phyloP scores from a whole-genome alignment of 768 basidiomycete species.

The Mycena latifolia region DNA sequence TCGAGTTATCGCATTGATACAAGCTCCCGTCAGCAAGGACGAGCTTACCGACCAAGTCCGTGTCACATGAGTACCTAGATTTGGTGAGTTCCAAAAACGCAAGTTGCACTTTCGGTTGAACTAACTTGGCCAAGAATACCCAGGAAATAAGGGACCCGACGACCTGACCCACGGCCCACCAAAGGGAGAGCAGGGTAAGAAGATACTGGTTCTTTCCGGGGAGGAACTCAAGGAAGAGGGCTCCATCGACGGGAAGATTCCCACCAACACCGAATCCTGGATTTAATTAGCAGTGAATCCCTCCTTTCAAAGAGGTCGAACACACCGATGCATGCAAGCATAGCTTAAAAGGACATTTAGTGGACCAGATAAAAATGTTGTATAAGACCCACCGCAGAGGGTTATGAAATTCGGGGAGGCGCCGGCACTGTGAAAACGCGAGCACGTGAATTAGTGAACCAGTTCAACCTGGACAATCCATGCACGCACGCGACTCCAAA shows the following conservation, averaged over 20 bases:
- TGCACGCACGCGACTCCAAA: conserved; percentile 57
- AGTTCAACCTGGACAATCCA: not conserved
- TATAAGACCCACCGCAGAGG: conserved; percentile 43
- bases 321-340: conserved; percentile 33
- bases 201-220: conserved; percentile 71
- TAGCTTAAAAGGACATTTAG: conserved; percentile 10
- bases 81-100: not conserved
- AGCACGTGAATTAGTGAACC: no score
- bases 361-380: not conserved
- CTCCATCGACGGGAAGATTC: conserved; percentile 68
- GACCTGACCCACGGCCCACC: conserved; percentile 60
- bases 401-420: conserved; percentile 58
- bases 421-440: conserved; percentile 48
- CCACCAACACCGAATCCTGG: conserved; percentile 70
- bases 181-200: conserved; percentile 68
- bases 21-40: conserved; percentile 54
- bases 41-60: conserved; percentile 59
- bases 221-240: conserved; percentile 70
- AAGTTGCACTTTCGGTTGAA: conserved; percentile 35
- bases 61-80: conserved; percentile 34
- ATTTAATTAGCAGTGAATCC: conserved; percentile 43
- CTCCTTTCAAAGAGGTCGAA: not conserved
- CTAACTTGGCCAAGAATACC: conserved; percentile 64
- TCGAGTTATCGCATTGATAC: conserved; percentile 48
- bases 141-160: conserved; percentile 59